Percentiles rank a stretch among this genome's conserved stretches.
phyloP scores from a whole-genome alignment of 257 asterid species.

The Gynochthodes officinalis region DNA sequence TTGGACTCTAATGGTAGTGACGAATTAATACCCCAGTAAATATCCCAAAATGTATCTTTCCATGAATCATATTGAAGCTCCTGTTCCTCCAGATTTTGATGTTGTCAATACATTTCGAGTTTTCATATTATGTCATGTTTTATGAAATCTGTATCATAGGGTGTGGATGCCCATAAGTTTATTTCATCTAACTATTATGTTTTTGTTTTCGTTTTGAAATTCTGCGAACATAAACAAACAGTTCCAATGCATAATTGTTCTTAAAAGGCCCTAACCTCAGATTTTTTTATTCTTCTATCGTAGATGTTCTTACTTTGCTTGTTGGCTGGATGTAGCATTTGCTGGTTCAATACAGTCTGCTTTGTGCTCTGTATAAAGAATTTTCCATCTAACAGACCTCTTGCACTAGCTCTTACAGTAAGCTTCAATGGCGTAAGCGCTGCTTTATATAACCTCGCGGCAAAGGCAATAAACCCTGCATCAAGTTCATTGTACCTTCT shows the following conservation, averaged over 20 bases:
- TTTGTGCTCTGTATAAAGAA: slow-evolving; percentile 82
- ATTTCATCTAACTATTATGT: no score
- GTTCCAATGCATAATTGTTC: neutral
- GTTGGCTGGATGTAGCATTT: slow-evolving; percentile 81
- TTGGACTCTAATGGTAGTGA: no score
- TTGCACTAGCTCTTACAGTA: slow-evolving; percentile 78
- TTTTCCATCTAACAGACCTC: slow-evolving; percentile 68
- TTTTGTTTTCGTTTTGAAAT: neutral
- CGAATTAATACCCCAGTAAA: no score
- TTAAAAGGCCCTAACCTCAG: neutral
- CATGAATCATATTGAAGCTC: neutral
- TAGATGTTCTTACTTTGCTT: slow-evolving; percentile 79
- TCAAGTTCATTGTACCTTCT: slow-evolving; percentile 63
- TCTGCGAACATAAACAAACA: neutral
- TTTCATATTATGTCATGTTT: neutral
- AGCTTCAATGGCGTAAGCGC: slow-evolving; percentile 92
- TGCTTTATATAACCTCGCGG: slow-evolving; percentile 80
- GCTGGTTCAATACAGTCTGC: slow-evolving; percentile 95
- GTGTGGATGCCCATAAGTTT: no score
- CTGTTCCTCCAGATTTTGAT: neutral
- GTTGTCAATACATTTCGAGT: neutral
- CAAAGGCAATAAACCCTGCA: slow-evolving; percentile 48
- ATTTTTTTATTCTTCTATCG: slow-evolving; percentile 10
- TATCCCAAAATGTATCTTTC: no score
- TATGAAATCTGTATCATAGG: no score